Evolutionary conservation across 352 stramenopile genomes (phyloP).

Genomic region (Discostella stelligera): DNA sequence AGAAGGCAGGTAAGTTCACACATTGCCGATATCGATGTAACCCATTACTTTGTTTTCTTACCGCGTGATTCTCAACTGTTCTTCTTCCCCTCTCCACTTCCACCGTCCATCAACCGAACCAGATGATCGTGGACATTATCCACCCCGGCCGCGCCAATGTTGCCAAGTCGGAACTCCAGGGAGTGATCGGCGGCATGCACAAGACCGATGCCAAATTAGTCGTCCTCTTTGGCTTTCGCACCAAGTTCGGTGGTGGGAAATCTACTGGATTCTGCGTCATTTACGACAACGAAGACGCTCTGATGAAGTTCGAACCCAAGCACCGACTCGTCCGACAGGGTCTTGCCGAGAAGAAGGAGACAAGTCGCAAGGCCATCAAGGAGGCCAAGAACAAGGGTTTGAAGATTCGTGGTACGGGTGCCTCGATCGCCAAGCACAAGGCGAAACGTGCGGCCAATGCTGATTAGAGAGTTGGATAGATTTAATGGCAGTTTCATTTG

Average conservation of each 20-base stretch:
- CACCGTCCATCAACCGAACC: background rate
- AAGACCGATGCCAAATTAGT: constrained; percentile 95
- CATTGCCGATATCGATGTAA: constrained; percentile 8
- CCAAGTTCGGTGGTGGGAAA: constrained; percentile 96
- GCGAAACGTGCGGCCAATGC: constrained; percentile 90
- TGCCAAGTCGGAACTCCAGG: constrained; percentile 94
- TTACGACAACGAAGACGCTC: constrained; percentile 97
- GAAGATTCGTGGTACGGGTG: constrained; percentile 97
- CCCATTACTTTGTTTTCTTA: background rate
- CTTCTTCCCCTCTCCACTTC: background rate
- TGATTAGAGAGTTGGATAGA: constrained; percentile 59
- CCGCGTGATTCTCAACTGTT: background rate
- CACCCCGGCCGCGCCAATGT: constrained; percentile 96
- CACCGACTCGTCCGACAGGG: constrained; percentile 90
- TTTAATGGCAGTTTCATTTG: background rate
- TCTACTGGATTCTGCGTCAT: constrained; percentile 97
- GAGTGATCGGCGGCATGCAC: constrained; percentile 96
- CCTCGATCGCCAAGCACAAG: constrained; percentile 98
- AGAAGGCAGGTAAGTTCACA: constrained; percentile 94
- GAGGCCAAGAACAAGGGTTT: constrained; percentile 98
- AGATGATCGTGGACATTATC: constrained; percentile 96
- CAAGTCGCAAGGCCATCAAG: constrained; percentile 99
- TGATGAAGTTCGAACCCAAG: constrained; percentile 98
- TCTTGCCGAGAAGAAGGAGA: constrained; percentile 92
- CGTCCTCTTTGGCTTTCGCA: constrained; percentile 96